Evolutionary conservation across 257 asterid species (phyloP), one percentile per base, ranked within the genome.

Genomic region (Gentiana straminea): DNA sequence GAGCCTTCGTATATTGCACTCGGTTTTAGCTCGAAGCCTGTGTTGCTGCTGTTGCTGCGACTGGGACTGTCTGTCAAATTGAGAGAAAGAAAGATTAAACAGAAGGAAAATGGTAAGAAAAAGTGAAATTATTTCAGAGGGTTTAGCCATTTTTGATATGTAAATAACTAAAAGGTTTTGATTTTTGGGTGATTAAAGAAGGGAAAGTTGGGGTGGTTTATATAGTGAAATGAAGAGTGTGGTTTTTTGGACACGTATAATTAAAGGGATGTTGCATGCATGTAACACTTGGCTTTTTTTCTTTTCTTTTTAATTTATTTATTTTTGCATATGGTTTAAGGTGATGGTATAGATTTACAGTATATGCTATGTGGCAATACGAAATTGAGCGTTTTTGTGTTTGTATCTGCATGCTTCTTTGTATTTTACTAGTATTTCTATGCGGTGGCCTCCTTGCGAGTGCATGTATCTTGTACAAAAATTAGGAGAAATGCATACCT

Each of bases 1-100:
- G 52, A 84, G 80, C 43, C 69, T 58, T 49, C 73, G 65, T 15
- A 82, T 57, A 5, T 66, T 75, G 77, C 94, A 84, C 33, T 73
- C 72, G 7, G 84, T 71, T 35, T 77, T 75, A 32, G 76, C 77
- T 0, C 73, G 60, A 4, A 81, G 68, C 67, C 71, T 62, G 67
- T 69, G 89, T 53, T 78, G 76, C 64, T 78, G 84, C 12, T 53
- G 66, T 74, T 76, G 75, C 0, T 55, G 15, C 13, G 13, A 12
- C 10, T 65, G 64, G 2, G 75, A 78, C 0, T 67, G 64, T 3
- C 61, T 53, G 32, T 24, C 52, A 4, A 75, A 5, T 13, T 50
- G 65, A 13, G 79, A 75, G n/a, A 73, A 69, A 59, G 77, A 54
- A 48, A 68, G 70, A n/a, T 60, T 63, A 3, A 67, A 32, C 10